Evolutionary conservation across 495 filamentous ascomycete genomes (phyloP).

Genomic region (Thozetella sp.): DNA sequence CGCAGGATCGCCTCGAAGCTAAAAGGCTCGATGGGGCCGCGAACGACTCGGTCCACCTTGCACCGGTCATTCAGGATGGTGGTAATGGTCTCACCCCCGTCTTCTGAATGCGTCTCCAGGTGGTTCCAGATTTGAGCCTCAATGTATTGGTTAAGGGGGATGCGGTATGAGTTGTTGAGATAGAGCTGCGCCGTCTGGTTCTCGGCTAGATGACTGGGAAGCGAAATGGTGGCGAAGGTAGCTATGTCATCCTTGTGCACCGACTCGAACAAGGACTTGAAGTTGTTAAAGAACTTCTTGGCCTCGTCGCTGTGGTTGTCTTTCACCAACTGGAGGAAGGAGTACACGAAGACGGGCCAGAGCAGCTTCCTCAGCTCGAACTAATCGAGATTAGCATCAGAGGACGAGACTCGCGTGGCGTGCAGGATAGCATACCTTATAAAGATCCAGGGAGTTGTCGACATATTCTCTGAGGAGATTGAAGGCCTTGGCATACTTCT

Average conservation of each 20-base stretch:
- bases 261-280: slow-evolving; percentile 69
- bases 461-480: slow-evolving; percentile 77
- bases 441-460: slow-evolving; percentile 86
- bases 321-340: slow-evolving; percentile 80
- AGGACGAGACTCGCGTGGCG: not conserved
- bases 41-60: slow-evolving; percentile 71
- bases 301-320: slow-evolving; percentile 71
- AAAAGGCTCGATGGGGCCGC: slow-evolving; percentile 73
- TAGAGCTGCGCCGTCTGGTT: slow-evolving; percentile 77
- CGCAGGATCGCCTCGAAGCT: slow-evolving; percentile 82
- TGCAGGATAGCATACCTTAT: slow-evolving; percentile 64
- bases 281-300: slow-evolving; percentile 67
- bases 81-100: slow-evolving; percentile 76
- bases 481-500: slow-evolving; percentile 76
- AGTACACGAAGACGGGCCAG: slow-evolving; percentile 94
- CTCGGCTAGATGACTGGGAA: slow-evolving; percentile 76
- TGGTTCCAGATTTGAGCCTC: slow-evolving; percentile 83
- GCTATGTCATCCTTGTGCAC: slow-evolving; percentile 78
- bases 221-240: slow-evolving; percentile 63
- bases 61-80: slow-evolving; percentile 74
- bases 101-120: slow-evolving; percentile 77
- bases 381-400: slow-evolving; percentile 45
- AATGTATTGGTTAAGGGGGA: slow-evolving; percentile 81
- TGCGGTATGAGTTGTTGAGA: slow-evolving; percentile 77
- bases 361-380: slow-evolving; percentile 84